Conservation (phyloP, 1,284 basidiomycete species). For the Malassezia slooffiae region DNA sequence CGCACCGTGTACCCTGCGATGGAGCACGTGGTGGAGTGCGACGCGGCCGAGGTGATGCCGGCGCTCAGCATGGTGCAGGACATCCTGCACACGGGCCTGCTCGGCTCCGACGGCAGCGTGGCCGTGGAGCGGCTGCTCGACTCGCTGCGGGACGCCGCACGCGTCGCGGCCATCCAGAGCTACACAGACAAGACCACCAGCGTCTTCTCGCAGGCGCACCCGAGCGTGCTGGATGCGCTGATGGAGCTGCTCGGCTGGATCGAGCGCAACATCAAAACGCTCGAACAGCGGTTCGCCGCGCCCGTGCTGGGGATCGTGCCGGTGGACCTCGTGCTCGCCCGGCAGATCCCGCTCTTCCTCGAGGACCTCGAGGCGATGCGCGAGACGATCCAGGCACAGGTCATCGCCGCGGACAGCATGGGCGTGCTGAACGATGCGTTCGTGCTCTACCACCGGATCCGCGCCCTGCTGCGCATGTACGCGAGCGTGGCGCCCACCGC, state of each 20-base stretch:
- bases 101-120: constrained; percentile 16
- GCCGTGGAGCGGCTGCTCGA: constrained; percentile 38
- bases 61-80: constrained; percentile 31
- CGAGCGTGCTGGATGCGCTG: constrained; percentile 61
- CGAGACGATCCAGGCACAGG: constrained; percentile 33
- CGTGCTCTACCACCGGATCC: constrained; percentile 65
- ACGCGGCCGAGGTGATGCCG: constrained; percentile 28
- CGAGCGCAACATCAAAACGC: constrained; percentile 67
- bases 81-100: constrained; percentile 41
- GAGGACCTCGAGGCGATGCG: constrained; percentile 54
- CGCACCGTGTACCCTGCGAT: constrained; percentile 73
- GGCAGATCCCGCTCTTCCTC: constrained; percentile 63
- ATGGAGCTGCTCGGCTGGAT: constrained; percentile 75
- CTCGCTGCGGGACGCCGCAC: constrained; percentile 51
- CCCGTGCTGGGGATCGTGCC: constrained; percentile 55
- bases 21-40: constrained; percentile 51
- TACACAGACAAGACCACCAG: constrained; percentile 56
- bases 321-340: constrained; percentile 64
- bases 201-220: constrained; percentile 54
- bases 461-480: constrained; percentile 64
- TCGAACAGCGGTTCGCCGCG: constrained; percentile 74
- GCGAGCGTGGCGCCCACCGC: constrained; percentile 58
- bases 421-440: constrained; percentile 49
- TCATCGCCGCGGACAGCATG: constrained; percentile 55
- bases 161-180: constrained; percentile 57